phyloP scores from a whole-genome alignment of 2,329 filamentous ascomycete species.

The Rhynchosporium agropyri region DNA sequence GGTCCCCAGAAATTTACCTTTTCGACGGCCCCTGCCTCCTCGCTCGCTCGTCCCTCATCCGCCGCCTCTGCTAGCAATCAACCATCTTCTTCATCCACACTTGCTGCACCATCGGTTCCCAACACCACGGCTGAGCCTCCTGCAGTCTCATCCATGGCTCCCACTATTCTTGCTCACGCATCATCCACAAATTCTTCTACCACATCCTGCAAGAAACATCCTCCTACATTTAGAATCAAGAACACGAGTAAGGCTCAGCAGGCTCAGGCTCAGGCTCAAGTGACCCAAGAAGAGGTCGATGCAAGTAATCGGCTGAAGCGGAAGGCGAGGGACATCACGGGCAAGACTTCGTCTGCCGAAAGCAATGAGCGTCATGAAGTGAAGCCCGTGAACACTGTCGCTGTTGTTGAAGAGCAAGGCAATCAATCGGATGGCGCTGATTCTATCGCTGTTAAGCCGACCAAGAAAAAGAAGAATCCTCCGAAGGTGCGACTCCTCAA shows the following conservation, averaged over 20 bases:
- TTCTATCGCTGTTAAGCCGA: slow-evolving; percentile 26
- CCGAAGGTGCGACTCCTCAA: slow-evolving; percentile 37
- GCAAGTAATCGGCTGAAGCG: slow-evolving; percentile 34
- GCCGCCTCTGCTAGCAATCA: slow-evolving; percentile 4
- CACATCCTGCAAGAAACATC: slow-evolving; percentile 15
- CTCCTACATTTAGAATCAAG: slow-evolving; percentile 19
- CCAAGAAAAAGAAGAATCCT: slow-evolving; percentile 21
- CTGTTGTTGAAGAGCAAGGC: slow-evolving; percentile 22
- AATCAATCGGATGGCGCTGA: slow-evolving; percentile 36
- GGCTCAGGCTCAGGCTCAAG: slow-evolving; percentile 17
- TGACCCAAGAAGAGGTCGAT: slow-evolving; percentile 32
- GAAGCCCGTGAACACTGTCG: slow-evolving; percentile 12
- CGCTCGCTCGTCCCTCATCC: slow-evolving; percentile 13
- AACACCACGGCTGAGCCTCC: slow-evolving; percentile 20
- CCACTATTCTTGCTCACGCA: slow-evolving; percentile 24
- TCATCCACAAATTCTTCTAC: slow-evolving; percentile 19
- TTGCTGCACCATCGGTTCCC: slow-evolving; percentile 23
- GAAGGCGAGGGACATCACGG: slow-evolving; percentile 37
- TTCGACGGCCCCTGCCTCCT: slow-evolving; percentile 25
- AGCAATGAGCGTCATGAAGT: slow-evolving; percentile 39
- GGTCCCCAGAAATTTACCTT: slow-evolving; percentile 38
- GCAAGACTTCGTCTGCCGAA: slow-evolving; percentile 25
- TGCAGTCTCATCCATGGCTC: slow-evolving; percentile 26
- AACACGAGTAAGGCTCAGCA: slow-evolving; percentile 15
- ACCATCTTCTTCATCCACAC: slow-evolving; percentile 25